Evolutionary conservation across 306 rosid genomes (phyloP).

Genomic region (Prunus campanulata): DNA sequence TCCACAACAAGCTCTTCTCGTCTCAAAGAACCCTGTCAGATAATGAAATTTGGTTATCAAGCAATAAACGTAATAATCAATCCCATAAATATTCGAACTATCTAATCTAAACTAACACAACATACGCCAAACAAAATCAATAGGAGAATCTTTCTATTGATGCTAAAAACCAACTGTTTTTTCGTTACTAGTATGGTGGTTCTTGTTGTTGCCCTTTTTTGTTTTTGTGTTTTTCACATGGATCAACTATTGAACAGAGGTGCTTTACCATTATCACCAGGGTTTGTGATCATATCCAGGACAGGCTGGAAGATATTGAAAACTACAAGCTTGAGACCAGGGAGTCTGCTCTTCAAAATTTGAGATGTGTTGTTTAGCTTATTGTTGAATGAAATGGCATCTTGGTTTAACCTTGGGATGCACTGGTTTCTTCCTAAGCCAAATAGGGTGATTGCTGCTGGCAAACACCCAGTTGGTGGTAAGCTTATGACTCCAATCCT

Average conservation of each 20-base stretch:
- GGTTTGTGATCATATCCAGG: constrained; percentile 38
- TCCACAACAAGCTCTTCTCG: constrained; percentile 65
- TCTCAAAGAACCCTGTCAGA: constrained; percentile 45
- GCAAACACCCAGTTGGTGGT: constrained; percentile 59
- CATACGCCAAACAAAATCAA: not conserved
- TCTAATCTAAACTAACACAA: not conserved
- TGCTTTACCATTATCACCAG: constrained; percentile 40
- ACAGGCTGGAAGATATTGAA: constrained; percentile 55
- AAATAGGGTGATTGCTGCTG: constrained; percentile 48
- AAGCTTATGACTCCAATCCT: constrained; percentile 51
- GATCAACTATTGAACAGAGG: not conserved
- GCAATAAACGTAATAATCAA: not conserved
- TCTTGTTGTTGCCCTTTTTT: too few species aligned
- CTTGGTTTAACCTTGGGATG: constrained; percentile 43
- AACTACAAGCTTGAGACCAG: constrained; percentile 49
- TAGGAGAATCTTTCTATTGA: not conserved
- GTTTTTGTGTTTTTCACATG: not conserved
- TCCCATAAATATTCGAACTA: not conserved
- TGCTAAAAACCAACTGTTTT: too few species aligned
- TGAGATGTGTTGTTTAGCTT: constrained; percentile 48
- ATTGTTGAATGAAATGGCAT: constrained; percentile 50
- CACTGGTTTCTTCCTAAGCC: constrained; percentile 58
- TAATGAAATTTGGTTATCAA: not conserved
- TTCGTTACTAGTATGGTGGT: not conserved
- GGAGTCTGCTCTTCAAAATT: constrained; percentile 37